Conservation (phyloP, 2,329 filamentous ascomycete species). For the Madurella fahalii region DNA sequence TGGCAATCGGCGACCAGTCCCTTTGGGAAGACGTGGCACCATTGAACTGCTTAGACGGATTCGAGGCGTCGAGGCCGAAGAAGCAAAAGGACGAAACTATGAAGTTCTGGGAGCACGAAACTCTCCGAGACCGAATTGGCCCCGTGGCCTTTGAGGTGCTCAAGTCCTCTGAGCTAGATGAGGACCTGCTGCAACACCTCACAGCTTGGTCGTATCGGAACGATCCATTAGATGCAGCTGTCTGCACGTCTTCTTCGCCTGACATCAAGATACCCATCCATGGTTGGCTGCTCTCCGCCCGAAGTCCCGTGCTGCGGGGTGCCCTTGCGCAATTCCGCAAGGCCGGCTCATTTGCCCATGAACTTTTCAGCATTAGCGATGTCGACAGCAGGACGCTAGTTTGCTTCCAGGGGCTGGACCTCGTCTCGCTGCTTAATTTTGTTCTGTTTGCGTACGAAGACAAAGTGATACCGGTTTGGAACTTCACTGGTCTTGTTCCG, state of each 20-base stretch:
- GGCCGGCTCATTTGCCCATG: conserved; percentile 51
- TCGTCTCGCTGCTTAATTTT: conserved; percentile 75
- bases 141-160: conserved; percentile 51
- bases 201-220: conserved; percentile 36
- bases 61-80: conserved; percentile 44
- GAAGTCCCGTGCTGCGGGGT: conserved; percentile 65
- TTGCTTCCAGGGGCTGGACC: conserved; percentile 65
- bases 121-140: conserved; percentile 51
- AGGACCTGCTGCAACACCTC: conserved; percentile 54
- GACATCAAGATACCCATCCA: conserved; percentile 75
- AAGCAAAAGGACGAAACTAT: conserved; percentile 37
- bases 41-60: conserved; percentile 63
- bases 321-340: conserved; percentile 56
- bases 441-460: conserved; percentile 80
- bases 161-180: conserved; percentile 61
- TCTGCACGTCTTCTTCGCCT: conserved; percentile 59
- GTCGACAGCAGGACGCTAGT: conserved; percentile 52
- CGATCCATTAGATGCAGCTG: conserved; percentile 39
- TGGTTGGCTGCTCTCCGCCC: conserved; percentile 70
- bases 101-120: conserved; percentile 39
- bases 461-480: conserved; percentile 78
- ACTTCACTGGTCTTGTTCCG: conserved; percentile 64
- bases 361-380: conserved; percentile 56
- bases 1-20: conserved; percentile 61
- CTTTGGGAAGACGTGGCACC: conserved; percentile 71